Percentiles rank a stretch among this genome's conserved stretches.
Conservation (phyloP, 805 yeast genomes). For the Saccharomycopsis sp. region DNA sequence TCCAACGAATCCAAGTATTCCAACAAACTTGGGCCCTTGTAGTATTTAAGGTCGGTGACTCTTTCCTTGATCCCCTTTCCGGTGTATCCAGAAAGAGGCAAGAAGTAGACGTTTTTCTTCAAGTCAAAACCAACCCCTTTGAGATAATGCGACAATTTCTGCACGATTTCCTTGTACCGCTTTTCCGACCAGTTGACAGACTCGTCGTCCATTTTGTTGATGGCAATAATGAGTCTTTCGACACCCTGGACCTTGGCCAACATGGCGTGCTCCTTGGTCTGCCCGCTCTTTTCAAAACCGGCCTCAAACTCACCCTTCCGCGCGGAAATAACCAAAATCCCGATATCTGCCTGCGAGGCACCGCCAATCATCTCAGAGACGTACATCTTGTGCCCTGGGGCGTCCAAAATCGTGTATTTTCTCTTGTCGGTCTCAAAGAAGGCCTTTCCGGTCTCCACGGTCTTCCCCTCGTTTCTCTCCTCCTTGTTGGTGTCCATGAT, state of each 20-base stretch:
- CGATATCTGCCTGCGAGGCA: conserved; percentile 99
- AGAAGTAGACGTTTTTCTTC: conserved; percentile 77
- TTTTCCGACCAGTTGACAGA: conserved; percentile 95
- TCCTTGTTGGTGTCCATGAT: conserved; percentile 99
- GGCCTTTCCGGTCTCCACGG: conserved; percentile 98
- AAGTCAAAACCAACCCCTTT: conserved; percentile 82
- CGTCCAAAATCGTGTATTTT: conserved; percentile 96
- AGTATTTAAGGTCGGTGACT: conserved; percentile 78
- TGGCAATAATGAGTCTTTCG: conserved; percentile 84
- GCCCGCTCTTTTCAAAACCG: conserved; percentile 98
- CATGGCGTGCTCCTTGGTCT: conserved; percentile 95
- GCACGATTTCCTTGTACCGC: conserved; percentile 91
- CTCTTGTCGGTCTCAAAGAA: conserved; percentile 96
- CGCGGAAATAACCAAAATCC: conserved; percentile 93
- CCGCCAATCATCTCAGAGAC: conserved; percentile 99
- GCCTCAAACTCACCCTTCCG: conserved; percentile 99
- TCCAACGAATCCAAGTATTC: conserved; percentile 84
- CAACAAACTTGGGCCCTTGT: conserved; percentile 83
- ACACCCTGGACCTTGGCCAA: conserved; percentile 98
- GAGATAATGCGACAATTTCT: conserved; percentile 69
- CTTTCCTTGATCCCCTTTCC: conserved; percentile 95
- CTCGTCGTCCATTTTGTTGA: conserved; percentile 98
- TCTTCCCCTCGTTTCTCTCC: conserved; percentile 98
- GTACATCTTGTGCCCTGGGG: conserved; percentile 99
- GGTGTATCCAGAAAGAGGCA: conserved; percentile 98